These are phyloP conservation scores for Russula griseocarnosa DNA, from an alignment of 768 basidiomycete species.

Conservation along the genomic window DNA sequence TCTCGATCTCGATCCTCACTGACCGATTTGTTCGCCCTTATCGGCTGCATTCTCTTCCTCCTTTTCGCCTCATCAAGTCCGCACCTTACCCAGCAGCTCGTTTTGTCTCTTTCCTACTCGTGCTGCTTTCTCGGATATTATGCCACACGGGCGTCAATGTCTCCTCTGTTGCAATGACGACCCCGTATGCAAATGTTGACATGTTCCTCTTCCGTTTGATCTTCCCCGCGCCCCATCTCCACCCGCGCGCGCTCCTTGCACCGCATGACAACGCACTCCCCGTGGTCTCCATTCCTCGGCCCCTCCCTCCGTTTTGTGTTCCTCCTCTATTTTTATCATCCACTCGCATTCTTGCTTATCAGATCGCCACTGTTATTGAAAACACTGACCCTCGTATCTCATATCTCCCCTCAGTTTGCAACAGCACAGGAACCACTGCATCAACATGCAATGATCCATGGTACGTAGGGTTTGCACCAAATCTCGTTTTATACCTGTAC, in stretches of 20 bases:
- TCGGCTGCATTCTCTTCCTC: background rate
- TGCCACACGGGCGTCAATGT: slow-evolving; percentile 17
- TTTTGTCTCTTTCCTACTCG: background rate
- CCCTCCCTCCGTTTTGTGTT: slow-evolving; percentile 9
- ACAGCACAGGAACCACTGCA: background rate
- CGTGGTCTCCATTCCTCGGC: slow-evolving; percentile 1
- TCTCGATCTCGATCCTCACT: background rate
- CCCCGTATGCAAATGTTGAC: slow-evolving; percentile 3
- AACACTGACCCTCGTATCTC: slow-evolving; percentile 26
- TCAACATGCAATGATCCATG: slow-evolving; percentile 20
- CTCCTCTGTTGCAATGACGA: slow-evolving; percentile 25
- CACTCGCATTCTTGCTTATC: background rate
- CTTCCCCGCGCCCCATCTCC: slow-evolving; percentile 13
- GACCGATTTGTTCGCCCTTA: background rate
- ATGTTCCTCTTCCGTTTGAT: slow-evolving; percentile 15
- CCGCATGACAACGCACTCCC: slow-evolving; percentile 21
- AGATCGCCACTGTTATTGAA: slow-evolving; percentile 19
- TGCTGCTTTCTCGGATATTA: background rate
- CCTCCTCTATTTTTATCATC: background rate
- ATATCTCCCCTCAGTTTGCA: slow-evolving; percentile 27
- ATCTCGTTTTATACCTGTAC: background rate
- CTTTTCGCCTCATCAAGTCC: background rate
- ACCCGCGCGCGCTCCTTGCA: slow-evolving; percentile 12
- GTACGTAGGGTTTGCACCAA: slow-evolving; percentile 1
- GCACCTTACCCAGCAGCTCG: background rate